A percentile compares a stretch with the other conserved stretches of the same genome.
Evolutionary conservation across 306 rosid species (phyloP).

Genomic region (Rosa multiflora): DNA sequence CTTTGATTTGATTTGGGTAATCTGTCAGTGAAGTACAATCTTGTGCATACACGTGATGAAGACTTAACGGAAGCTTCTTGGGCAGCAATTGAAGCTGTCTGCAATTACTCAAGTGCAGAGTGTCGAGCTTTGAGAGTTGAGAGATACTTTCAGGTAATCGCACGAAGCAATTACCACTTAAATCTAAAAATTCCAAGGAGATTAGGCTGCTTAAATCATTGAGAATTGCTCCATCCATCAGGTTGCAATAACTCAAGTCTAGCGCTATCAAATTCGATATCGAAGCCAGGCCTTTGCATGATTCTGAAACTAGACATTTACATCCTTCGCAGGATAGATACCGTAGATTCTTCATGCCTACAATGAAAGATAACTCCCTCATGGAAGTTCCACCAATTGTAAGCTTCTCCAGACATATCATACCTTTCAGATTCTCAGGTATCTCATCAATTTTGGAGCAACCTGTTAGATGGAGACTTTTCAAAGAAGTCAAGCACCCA

Average conservation of each 20-base stretch:
- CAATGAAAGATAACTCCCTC: constrained; percentile 1
- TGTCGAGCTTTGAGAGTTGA: not conserved
- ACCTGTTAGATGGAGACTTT: constrained; percentile 8
- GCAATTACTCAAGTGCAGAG: not conserved
- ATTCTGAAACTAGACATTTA: not conserved
- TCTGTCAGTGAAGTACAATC: constrained; percentile 13
- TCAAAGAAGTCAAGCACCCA: constrained; percentile 16
- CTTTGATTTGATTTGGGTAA: not conserved
- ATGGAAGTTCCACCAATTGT: constrained; percentile 20
- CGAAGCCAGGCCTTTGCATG: not conserved
- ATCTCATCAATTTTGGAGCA: constrained; percentile 12
- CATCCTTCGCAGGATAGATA: not conserved
- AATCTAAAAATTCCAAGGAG: not conserved
- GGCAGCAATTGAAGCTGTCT: not conserved
- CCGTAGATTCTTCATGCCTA: not conserved
- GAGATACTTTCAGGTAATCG: constrained; percentile 1
- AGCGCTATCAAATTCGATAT: not conserved
- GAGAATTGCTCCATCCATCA: constrained; percentile 3
- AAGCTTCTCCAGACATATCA: constrained; percentile 14
- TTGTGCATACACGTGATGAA: constrained; percentile 1
- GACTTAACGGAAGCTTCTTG: constrained; percentile 4
- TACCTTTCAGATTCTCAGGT: constrained; percentile 19
- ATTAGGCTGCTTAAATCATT: not conserved
- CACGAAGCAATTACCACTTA: not conserved
- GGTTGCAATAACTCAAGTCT: constrained; percentile 21